phyloP scores from a whole-genome alignment of 768 basidiomycete genomes.

The Boletus coccyginus region DNA sequence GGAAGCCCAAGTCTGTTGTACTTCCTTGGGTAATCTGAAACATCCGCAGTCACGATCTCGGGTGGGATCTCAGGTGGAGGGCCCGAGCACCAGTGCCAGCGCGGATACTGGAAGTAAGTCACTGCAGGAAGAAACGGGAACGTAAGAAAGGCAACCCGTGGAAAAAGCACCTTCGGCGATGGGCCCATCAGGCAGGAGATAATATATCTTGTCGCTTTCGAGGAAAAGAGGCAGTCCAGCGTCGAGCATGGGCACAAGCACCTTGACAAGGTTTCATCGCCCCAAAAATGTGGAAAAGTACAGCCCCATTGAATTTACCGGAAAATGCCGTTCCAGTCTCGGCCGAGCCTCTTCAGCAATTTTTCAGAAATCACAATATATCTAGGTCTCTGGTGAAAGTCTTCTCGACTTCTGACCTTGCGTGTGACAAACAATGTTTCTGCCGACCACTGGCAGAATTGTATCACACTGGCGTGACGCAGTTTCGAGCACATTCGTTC shows the following conservation, averaged over 20 bases:
- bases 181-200: not conserved
- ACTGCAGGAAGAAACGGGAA: conserved; percentile 11
- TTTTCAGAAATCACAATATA: too few species aligned
- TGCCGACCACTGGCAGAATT: not conserved
- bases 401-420: not conserved
- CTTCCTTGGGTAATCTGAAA: conserved; percentile 16
- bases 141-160: conserved; percentile 5
- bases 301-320: too few species aligned
- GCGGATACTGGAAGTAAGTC: conserved; percentile 12
- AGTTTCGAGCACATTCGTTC: too few species aligned
- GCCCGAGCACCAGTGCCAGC: conserved; percentile 2
- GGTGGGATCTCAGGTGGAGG: not conserved
- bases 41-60: not conserved
- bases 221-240: conserved; percentile 6
- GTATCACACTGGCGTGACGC: not conserved
- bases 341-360: too few species aligned
- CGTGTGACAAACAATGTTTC: not conserved
- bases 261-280: too few species aligned
- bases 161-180: conserved; percentile 1
- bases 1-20: conserved; percentile 49
- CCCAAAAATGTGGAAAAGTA: conserved; percentile 2
- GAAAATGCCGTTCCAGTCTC: not conserved
- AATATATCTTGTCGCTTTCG: conserved; percentile 3
- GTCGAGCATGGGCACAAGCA: not conserved
- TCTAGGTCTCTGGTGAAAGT: too few species aligned